Evolutionary conservation across 306 rosid genomes (phyloP).

Genomic region (Ochetophila trinervis): DNA sequence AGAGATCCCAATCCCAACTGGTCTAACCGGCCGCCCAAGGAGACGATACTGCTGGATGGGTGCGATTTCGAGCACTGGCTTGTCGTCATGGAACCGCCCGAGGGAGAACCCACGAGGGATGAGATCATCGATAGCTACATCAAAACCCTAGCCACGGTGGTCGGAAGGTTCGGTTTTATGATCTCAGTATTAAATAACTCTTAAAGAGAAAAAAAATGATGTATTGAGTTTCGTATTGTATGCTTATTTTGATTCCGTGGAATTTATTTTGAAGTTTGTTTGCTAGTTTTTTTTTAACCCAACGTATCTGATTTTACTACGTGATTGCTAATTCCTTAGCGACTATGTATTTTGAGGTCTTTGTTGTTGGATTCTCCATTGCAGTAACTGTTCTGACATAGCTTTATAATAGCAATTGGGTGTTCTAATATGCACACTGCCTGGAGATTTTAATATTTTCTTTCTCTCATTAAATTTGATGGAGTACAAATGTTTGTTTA

Average conservation of each 20-base stretch:
- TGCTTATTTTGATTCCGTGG: no score
- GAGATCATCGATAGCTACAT: constrained; percentile 75
- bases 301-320: no score
- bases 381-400: no score
- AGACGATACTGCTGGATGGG: constrained; percentile 89
- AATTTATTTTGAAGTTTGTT: neutral
- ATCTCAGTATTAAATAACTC: neutral
- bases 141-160: constrained; percentile 60
- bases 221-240: neutral
- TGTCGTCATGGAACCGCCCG: constrained; percentile 85
- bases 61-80: constrained; percentile 99
- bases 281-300: neutral
- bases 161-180: constrained; percentile 59
- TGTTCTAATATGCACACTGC: neutral
- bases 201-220: neutral
- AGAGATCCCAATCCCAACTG: constrained; percentile 88
- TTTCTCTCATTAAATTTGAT: neutral
- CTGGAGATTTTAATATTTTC: neutral
- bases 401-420: no score
- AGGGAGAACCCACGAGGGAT: constrained; percentile 63
- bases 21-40: constrained; percentile 93
- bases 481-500: neutral
- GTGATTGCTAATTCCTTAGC: no score
- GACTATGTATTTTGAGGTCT: no score
- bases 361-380: no score